Percentiles rank a stretch among this genome's conserved stretches.
phyloP scores from a whole-genome alignment of 257 asterid genomes.

The Jasminum sambac region DNA sequence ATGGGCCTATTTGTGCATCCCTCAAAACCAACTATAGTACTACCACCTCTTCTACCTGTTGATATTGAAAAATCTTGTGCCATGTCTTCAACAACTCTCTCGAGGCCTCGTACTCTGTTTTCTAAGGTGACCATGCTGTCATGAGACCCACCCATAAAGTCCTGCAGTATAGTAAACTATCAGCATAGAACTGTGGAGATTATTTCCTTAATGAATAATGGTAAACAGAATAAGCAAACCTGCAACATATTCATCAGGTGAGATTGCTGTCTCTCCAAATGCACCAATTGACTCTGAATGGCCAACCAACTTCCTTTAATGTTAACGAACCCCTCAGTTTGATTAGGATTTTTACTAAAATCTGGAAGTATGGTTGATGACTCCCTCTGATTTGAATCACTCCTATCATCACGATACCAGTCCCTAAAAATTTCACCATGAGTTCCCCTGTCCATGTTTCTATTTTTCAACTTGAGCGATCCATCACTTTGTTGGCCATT shows the following conservation, averaged over 20 bases:
- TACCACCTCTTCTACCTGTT: slow-evolving; percentile 69
- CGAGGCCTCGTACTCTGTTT: slow-evolving; percentile 91
- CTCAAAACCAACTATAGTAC: slow-evolving; percentile 61
- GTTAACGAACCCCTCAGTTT: slow-evolving; percentile 63
- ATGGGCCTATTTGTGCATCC: slow-evolving; percentile 66
- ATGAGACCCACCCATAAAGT: slow-evolving; percentile 98
- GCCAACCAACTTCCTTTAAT: slow-evolving; percentile 86
- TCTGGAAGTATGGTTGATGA: slow-evolving; percentile 44
- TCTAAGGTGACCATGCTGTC: slow-evolving; percentile 94
- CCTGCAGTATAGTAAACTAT: slow-evolving; percentile 48
- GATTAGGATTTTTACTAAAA: slow-evolving; percentile 53
- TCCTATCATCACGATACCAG: slow-evolving; percentile 29
- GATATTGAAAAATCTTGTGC: slow-evolving; percentile 88
- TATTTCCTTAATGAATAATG: slow-evolving; percentile 2
- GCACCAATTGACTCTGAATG: slow-evolving; percentile 82
- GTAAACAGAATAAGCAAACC: slow-evolving; percentile 43
- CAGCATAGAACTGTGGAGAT: slow-evolving; percentile 24
- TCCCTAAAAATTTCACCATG: slow-evolving; percentile 23
- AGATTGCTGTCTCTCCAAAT: slow-evolving; percentile 89
- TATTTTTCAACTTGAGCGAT: slow-evolving; percentile 32
- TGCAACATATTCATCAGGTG: slow-evolving; percentile 94
- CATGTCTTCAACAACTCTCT: slow-evolving; percentile 98
- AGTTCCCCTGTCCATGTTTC: slow-evolving; percentile 46
- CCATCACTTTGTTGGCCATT: slow-evolving; percentile 46
- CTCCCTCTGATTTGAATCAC: slow-evolving; percentile 60